Evolutionary conservation across 108 stramenopile genomes (phyloP).

Genomic region (Seminavis robusta): DNA sequence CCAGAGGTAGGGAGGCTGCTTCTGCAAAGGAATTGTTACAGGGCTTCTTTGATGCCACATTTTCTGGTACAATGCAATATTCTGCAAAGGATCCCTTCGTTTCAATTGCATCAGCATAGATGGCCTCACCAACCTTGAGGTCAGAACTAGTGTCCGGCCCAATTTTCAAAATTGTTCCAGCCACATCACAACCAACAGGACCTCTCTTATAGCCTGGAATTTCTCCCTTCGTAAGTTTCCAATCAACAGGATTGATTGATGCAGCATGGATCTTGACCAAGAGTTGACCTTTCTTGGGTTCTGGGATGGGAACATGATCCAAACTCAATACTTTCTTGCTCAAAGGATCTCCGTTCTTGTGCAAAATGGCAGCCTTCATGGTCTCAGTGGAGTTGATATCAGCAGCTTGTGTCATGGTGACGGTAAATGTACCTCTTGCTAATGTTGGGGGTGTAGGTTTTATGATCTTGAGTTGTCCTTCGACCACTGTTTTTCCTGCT

Average conservation of each 20-base stretch:
- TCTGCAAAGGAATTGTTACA: conserved; percentile 3
- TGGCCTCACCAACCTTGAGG: conserved; percentile 8
- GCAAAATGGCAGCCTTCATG: conserved; percentile 17
- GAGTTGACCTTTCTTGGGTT: conserved; percentile 8
- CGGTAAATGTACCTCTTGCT: too few relatives aligned
- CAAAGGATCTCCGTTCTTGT: conserved; percentile 18
- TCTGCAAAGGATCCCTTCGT: conserved; percentile 26
- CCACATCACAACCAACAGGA: conserved; percentile 11
- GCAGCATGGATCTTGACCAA: conserved; percentile 22
- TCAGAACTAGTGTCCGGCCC: conserved; percentile 1
- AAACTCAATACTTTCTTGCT: too few relatives aligned
- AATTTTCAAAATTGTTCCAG: conserved; percentile 6
- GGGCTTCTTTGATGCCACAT: conserved; percentile 5
- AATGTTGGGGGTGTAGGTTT: too few relatives aligned
- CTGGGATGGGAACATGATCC: conserved; percentile 39
- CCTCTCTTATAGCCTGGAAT: conserved; percentile 12
- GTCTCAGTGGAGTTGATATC: too few relatives aligned
- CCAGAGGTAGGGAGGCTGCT: conserved; percentile 19
- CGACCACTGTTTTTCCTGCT: too few relatives aligned
- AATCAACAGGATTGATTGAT: conserved; percentile 45
- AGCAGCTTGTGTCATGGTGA: too few relatives aligned
- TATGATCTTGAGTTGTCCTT: too few relatives aligned
- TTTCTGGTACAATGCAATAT: conserved; percentile 1
- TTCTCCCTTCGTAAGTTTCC: conserved; percentile 23
- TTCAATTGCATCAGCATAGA: conserved; percentile 10